Percentiles rank a stretch among this genome's conserved stretches.
phyloP scores from a whole-genome alignment of 2,329 filamentous ascomycete genomes.

The Epicoccum sorghinum region DNA sequence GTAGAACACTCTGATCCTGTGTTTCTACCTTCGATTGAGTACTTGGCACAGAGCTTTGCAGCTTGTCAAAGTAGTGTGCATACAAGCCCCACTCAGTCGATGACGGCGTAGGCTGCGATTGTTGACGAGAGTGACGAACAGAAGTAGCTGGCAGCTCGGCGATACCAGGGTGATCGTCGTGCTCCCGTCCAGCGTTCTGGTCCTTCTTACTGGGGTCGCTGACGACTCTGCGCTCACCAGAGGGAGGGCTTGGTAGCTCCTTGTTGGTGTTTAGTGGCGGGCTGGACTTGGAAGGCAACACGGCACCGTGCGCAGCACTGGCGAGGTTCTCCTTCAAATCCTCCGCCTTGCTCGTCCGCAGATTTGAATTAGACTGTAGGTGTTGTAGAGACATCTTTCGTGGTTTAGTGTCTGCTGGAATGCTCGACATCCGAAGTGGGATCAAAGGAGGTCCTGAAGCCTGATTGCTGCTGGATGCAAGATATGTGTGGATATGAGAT shows the following conservation, averaged over 20 bases:
- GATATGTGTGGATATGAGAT: slow-evolving; percentile 25
- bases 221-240: slow-evolving; percentile 21
- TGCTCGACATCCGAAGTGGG: slow-evolving; percentile 43
- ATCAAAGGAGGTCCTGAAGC: slow-evolving; percentile 36
- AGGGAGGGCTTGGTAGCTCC: slow-evolving; percentile 37
- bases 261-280: slow-evolving; percentile 41
- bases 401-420: slow-evolving; percentile 39
- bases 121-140: slow-evolving; percentile 45
- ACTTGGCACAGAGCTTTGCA: slow-evolving; percentile 7
- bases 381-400: slow-evolving; percentile 42
- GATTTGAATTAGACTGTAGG: slow-evolving; percentile 22
- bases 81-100: slow-evolving; percentile 14
- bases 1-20: neutral
- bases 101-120: slow-evolving; percentile 33
- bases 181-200: slow-evolving; percentile 13
- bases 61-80: slow-evolving; percentile 7
- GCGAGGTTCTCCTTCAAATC: slow-evolving; percentile 24
- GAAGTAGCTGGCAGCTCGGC: slow-evolving; percentile 26
- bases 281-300: slow-evolving; percentile 14
- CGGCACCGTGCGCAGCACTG: slow-evolving; percentile 8
- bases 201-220: slow-evolving; percentile 21
- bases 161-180: slow-evolving; percentile 25
- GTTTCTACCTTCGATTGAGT: neutral
- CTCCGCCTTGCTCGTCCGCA: slow-evolving; percentile 2
- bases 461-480: slow-evolving; percentile 17